These are phyloP conservation scores for Diaporthe citriasiana DNA, from an alignment of 2,329 filamentous ascomycete genomes.

Conservation along the genomic window DNA sequence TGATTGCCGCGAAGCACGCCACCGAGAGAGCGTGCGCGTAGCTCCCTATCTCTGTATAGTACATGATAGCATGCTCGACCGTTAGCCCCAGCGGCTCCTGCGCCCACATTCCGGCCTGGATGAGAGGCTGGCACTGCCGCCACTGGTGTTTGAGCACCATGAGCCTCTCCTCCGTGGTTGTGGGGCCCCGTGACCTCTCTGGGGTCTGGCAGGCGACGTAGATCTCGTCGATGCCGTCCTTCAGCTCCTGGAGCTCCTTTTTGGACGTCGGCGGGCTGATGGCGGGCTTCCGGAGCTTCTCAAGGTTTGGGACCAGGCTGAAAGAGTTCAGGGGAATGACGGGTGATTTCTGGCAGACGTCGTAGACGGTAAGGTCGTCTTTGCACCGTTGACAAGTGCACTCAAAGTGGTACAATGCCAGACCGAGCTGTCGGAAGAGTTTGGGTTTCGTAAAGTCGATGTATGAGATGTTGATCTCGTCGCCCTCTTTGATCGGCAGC, in stretches of 20 bases:
- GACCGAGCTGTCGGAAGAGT: conserved; percentile 56
- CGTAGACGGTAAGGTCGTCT: conserved; percentile 67
- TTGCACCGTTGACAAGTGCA: conserved; percentile 66
- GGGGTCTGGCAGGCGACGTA: conserved; percentile 48
- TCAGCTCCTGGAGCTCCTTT: conserved; percentile 46
- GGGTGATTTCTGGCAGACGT: conserved; percentile 61
- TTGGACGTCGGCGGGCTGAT: conserved; percentile 48
- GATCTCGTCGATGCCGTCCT: conserved; percentile 50
- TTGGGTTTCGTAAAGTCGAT: conserved; percentile 66
- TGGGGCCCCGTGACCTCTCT: conserved; percentile 39
- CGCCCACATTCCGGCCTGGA: conserved; percentile 59
- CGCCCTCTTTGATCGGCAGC: conserved; percentile 61
- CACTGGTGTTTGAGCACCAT: conserved; percentile 53
- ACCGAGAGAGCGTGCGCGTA: conserved; percentile 61
- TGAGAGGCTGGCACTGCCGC: conserved; percentile 55
- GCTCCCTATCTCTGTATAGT: conserved; percentile 59
- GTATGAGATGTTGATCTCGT: conserved; percentile 74
- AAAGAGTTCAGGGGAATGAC: conserved; percentile 59
- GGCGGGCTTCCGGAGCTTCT: conserved; percentile 51
- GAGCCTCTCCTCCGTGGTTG: conserved; percentile 36
- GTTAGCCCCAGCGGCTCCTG: conserved; percentile 63
- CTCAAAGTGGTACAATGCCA: conserved; percentile 66
- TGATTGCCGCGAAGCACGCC: conserved; percentile 62
- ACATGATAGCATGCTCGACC: conserved; percentile 60
- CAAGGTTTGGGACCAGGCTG: conserved; percentile 60